A percentile compares a stretch with the other conserved stretches of the same genome.
phyloP scores from a whole-genome alignment of 106 monocot genomes.

The Gastrodia elata region DNA sequence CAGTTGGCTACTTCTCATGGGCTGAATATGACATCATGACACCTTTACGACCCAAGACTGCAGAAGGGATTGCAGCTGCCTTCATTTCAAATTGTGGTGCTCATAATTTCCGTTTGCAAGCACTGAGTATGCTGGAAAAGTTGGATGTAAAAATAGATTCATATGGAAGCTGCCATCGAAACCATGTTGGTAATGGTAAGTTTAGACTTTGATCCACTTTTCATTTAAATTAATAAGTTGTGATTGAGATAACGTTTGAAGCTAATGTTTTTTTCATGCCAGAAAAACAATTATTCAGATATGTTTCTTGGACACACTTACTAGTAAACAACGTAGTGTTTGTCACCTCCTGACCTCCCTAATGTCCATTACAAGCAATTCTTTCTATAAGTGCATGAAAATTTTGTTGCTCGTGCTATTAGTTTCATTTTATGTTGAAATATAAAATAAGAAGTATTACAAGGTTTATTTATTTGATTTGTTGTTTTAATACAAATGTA shows the following conservation, averaged over 20 bases:
- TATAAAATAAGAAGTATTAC: neutral
- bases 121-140: conserved; percentile 58
- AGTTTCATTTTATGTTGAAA: neutral
- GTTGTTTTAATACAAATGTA: neutral
- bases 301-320: neutral
- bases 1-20: conserved; percentile 92
- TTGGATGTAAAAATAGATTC: conserved; percentile 60
- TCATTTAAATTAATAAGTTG: neutral
- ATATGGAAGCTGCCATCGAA: conserved; percentile 76
- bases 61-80: conserved; percentile 69
- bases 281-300: neutral
- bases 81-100: conserved; percentile 92
- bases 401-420: neutral
- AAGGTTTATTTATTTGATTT: neutral
- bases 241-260: neutral
- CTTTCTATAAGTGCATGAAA: neutral
- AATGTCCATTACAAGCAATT: neutral
- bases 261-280: neutral
- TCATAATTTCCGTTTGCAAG: conserved; percentile 70
- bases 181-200: conserved; percentile 68
- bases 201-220: neutral
- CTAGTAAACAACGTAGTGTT: neutral
- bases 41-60: conserved; percentile 61
- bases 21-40: conserved; percentile 95
- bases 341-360: neutral